A percentile compares a stretch with the other conserved stretches of the same genome.
Conservation (phyloP, 148 eudicot species). For the Limonium bicolor region DNA sequence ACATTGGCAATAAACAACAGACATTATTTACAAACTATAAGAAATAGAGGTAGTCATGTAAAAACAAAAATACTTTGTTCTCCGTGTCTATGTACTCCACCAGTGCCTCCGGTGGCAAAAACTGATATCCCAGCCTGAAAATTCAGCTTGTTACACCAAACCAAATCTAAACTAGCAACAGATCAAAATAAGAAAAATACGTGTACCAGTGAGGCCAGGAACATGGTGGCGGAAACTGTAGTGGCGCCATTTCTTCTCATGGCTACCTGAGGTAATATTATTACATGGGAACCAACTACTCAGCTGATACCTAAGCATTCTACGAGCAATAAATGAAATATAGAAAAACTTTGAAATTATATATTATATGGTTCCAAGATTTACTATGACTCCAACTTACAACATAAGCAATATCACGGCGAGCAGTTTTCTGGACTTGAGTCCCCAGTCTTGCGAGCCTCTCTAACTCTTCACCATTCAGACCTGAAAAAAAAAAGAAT, state of each 20-base stretch:
- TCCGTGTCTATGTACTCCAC: conserved; percentile 94
- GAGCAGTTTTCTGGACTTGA: conserved; percentile 75
- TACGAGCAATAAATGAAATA: no score
- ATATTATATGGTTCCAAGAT: no score
- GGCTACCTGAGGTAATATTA: no score
- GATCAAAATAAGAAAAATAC: not conserved
- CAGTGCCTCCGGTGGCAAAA: conserved; percentile 94
- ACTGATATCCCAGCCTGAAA: conserved; percentile 89
- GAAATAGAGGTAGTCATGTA: no score
- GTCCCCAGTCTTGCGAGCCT: conserved; percentile 65
- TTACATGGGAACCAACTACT: no score
- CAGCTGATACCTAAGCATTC: no score
- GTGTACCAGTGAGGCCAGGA: conserved; percentile 74
- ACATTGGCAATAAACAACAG: not conserved
- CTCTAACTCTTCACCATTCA: conserved; percentile 53
- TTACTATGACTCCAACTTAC: conserved; percentile 32
- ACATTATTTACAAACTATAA: not conserved
- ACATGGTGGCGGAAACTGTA: conserved; percentile 93
- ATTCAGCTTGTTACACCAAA: not conserved
- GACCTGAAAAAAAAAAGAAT: no score
- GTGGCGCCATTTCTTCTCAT: conserved; percentile 80
- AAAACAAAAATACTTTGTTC: conserved; percentile 44
- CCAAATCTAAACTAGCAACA: no score
- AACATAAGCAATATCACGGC: conserved; percentile 90
- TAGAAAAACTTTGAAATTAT: no score